phyloP scores from a whole-genome alignment of 768 basidiomycete genomes.

The Hygrophoropsis aurantiaca region DNA sequence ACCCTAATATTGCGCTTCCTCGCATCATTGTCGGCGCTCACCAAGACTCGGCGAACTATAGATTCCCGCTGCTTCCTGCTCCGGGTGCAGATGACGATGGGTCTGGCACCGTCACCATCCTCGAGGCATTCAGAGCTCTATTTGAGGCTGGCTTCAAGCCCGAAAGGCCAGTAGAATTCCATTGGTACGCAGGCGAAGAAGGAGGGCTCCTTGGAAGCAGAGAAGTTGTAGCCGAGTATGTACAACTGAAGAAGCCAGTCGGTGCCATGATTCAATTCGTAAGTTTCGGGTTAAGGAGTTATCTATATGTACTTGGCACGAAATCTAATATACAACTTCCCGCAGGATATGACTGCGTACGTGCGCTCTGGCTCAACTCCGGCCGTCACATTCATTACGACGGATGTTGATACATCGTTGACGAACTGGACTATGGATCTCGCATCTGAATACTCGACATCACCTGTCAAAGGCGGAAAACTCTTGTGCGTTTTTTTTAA shows the following conservation, averaged over 20 bases:
- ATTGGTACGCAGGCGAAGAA: conserved; percentile 83
- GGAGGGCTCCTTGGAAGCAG: conserved; percentile 31
- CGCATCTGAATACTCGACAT: conserved; percentile 30
- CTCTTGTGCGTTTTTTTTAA: conserved; percentile 29
- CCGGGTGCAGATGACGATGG: conserved; percentile 55
- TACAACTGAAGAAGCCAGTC: conserved; percentile 41
- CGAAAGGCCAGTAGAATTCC: conserved; percentile 68
- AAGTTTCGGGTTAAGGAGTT: conserved; percentile 19
- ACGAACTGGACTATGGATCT: conserved; percentile 35
- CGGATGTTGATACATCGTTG: conserved; percentile 44
- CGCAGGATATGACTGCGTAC: conserved; percentile 39
- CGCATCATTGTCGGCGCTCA: conserved; percentile 41
- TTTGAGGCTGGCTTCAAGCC: conserved; percentile 70
- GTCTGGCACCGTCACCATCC: conserved; percentile 73
- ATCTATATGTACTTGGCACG: too few species aligned
- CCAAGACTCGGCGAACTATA: conserved; percentile 44
- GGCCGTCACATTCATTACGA: conserved; percentile 29
- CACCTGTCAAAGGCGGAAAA: conserved; percentile 13
- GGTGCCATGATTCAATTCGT: conserved; percentile 52
- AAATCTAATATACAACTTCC: neutral
- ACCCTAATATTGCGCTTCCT: conserved; percentile 15
- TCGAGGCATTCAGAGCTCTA: conserved; percentile 74
- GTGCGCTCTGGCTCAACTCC: conserved; percentile 11
- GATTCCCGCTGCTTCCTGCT: conserved; percentile 39
- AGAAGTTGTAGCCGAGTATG: conserved; percentile 52